These are phyloP conservation scores for Phytomonas serpens DNA, from an alignment of 208 protist species.

Conservation along the genomic window DNA sequence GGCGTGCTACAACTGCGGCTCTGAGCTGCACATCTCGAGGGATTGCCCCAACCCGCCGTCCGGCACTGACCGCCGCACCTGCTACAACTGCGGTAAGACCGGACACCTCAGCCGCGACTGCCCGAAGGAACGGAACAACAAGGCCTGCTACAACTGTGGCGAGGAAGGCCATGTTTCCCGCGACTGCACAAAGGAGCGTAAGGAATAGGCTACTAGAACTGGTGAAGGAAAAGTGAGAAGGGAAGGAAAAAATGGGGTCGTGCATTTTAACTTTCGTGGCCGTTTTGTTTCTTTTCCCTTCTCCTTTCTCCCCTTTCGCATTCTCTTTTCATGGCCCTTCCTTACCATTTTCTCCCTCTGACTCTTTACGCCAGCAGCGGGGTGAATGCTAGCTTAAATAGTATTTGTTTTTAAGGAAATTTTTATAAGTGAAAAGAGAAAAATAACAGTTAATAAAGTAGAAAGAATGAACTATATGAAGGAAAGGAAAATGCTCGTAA, in stretches of 20 bases:
- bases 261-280: constrained; percentile 9
- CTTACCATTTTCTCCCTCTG: constrained; percentile 4
- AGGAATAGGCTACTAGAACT: neutral
- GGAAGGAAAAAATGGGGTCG: constrained; percentile 17
- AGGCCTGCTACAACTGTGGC: constrained; percentile 69
- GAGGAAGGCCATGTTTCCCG: constrained; percentile 60
- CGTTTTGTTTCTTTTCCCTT: constrained; percentile 10
- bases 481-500: neutral
- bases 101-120: constrained; percentile 64
- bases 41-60: constrained; percentile 43
- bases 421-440: neutral
- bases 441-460: constrained; percentile 7
- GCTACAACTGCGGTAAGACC: constrained; percentile 48
- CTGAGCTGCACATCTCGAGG: constrained; percentile 46
- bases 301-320: neutral
- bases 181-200: constrained; percentile 38
- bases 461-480: constrained; percentile 9
- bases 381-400: neutral
- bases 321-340: constrained; percentile 4
- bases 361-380: neutral
- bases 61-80: constrained; percentile 29
- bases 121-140: constrained; percentile 28
- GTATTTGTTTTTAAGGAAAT: neutral
- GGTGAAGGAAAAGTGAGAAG: neutral
- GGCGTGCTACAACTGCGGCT: constrained; percentile 38